Percentiles rank a stretch among this genome's conserved stretches.
These are phyloP conservation scores for Heracleum sosnowskyi DNA, from an alignment of 129 eudicot genomes.

Conservation along the genomic window DNA sequence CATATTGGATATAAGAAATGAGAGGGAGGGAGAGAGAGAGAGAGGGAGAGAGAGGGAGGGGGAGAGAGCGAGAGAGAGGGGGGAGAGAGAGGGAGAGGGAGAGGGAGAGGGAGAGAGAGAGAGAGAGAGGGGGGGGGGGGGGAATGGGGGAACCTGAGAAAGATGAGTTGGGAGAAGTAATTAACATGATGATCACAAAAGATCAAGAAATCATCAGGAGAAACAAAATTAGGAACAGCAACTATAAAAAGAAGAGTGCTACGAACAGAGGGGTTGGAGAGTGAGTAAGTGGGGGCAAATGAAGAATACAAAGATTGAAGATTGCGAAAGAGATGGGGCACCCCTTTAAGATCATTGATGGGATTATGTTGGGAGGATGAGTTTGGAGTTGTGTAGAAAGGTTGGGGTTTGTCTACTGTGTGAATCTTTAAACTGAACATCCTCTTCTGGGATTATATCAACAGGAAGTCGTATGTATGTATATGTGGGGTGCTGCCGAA, in stretches of 20 bases:
- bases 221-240: conserved; percentile 77
- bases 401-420: conserved; percentile 60
- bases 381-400: conserved; percentile 25
- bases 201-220: conserved; percentile 56
- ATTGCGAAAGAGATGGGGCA: conserved; percentile 75
- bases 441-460: neutral
- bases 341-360: conserved; percentile 50
- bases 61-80: neutral
- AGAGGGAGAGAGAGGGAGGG: too few relatives aligned
- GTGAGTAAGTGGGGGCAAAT: conserved; percentile 18
- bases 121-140: too few relatives aligned
- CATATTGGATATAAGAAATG: neutral
- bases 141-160: conserved; percentile 37
- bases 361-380: conserved; percentile 32
- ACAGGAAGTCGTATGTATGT: too few relatives aligned
- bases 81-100: too few relatives aligned
- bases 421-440: conserved; percentile 67
- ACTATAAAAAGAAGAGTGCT: conserved; percentile 55
- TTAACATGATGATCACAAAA: conserved; percentile 58
- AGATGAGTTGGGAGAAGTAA: conserved; percentile 51
- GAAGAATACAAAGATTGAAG: conserved; percentile 35
- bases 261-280: conserved; percentile 36
- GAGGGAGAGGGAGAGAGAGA: neutral
- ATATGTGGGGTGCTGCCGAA: neutral
- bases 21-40: neutral